Evolutionary conservation across 805 yeast genomes (phyloP), one percentile per base, ranked within the genome.

Genomic region (Henningerozyma blattae): DNA sequence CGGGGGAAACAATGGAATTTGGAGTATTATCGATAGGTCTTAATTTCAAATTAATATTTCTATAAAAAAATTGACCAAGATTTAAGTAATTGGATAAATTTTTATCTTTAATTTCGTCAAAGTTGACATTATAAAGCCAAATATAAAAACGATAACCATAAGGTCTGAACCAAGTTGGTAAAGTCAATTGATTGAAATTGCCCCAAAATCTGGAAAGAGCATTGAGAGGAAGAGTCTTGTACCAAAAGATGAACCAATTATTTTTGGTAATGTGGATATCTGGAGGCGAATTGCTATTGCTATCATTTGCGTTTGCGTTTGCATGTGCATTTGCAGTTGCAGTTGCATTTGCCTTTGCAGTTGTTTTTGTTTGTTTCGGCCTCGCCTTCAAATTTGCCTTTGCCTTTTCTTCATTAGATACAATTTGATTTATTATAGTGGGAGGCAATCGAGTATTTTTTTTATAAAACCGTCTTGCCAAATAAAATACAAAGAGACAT

Each of bases 201-300:
- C 99, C 99, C 99, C 99, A 91, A 31, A 89, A 59, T 41, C 99
- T 70, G 1, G 96, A 85, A 22, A 86, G 65, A 2, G 95, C 82
- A 52, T 87, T 85, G 53, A 91, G 68, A 2, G 99, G 99, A 29
- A 91, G 64, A 2, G 95, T 77, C 4, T 84, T 73, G 58, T 89
- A 89, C 22, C 89, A 79, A 49, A 84, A 86, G 36, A 91, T 71
- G 29, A 80, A 77, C 95, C 96, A 87, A 10, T 94, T 80, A 44
- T 56, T 53, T 31, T 54, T 49, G 32, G 50, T 46, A 14, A 57
- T 56, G 29, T 44, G 48, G 18, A 56, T 46, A 16, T 19, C 18
- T 12, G 24, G n/a, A n/a, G n/a, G n/a, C n/a, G n/a, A n/a, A n/a
- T n/a, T n/a, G n/a, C n/a, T n/a, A n/a, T n/a, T n/a, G n/a, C n/a